Evolutionary conservation across 139 green algal genomes (phyloP).

Genomic region (Chlorella ohadii): DNA sequence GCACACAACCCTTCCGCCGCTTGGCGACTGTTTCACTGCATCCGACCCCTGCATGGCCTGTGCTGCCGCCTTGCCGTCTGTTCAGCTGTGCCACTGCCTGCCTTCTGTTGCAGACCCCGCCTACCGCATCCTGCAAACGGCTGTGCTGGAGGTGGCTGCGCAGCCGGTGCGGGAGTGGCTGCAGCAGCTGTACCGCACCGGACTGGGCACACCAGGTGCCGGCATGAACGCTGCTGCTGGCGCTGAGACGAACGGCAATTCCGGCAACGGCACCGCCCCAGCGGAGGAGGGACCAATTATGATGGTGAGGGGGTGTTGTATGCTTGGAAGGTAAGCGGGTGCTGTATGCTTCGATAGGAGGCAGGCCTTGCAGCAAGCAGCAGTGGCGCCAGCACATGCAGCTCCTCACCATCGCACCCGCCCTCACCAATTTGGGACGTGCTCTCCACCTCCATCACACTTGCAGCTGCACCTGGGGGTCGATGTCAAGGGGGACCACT

Average conservation of each 20-base stretch:
- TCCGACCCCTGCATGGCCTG: too few relatives aligned
- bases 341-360: too few relatives aligned
- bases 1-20: too few relatives aligned
- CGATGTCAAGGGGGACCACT: slow-evolving; percentile 4
- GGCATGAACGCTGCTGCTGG: background rate
- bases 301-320: slow-evolving; percentile 1
- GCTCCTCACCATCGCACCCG: too few relatives aligned
- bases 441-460: too few relatives aligned
- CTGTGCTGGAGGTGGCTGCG: slow-evolving; percentile 22
- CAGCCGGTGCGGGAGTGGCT: background rate
- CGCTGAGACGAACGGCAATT: too few relatives aligned
- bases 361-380: too few relatives aligned
- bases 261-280: too few relatives aligned
- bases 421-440: too few relatives aligned
- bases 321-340: too few relatives aligned
- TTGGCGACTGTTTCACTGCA: too few relatives aligned
- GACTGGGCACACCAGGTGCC: background rate
- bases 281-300: background rate
- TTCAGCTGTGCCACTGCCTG: background rate
- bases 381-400: too few relatives aligned
- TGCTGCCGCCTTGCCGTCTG: background rate
- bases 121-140: background rate
- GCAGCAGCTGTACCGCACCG: background rate
- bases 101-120: background rate
- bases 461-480: slow-evolving; percentile 55